Conservation (phyloP, 352 stramenopile species). For the Plasmopara viticola region DNA sequence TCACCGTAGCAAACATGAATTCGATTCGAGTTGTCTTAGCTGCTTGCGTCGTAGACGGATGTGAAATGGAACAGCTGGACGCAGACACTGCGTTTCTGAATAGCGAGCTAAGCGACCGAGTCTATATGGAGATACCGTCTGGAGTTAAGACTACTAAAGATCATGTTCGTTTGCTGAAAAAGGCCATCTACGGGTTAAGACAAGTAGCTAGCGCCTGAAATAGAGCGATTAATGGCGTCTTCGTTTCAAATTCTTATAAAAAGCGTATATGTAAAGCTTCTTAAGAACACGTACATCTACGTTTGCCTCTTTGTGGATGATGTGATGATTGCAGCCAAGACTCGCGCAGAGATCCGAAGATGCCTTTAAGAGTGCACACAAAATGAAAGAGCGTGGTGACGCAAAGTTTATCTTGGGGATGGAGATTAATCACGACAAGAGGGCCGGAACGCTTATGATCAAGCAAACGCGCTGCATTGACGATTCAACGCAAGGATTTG, state of each 20-base stretch:
- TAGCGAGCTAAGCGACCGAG: neutral
- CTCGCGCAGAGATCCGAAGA: conserved; percentile 1
- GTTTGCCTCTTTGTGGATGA: conserved; percentile 4
- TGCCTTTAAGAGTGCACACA: neutral
- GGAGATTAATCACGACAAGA: conserved; percentile 17
- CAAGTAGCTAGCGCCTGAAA: conserved; percentile 20
- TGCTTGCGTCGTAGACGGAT: conserved; percentile 1
- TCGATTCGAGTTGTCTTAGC: conserved; percentile 18
- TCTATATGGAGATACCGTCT: conserved; percentile 28
- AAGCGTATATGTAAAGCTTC: conserved; percentile 1
- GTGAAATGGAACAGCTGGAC: conserved; percentile 2
- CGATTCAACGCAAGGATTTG: conserved; percentile 1
- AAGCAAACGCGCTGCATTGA: conserved; percentile 8
- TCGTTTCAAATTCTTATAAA: neutral
- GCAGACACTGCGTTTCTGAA: no score
- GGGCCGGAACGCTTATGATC: neutral
- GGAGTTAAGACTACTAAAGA: conserved; percentile 11
- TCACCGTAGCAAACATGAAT: conserved; percentile 28
- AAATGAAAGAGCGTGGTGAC: conserved; percentile 17
- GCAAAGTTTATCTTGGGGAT: conserved; percentile 17
- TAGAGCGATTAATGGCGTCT: conserved; percentile 2
- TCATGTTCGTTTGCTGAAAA: conserved; percentile 11
- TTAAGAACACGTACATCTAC: conserved; percentile 4
- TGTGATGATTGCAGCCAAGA: conserved; percentile 3
- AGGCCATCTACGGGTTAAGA: conserved; percentile 17